Evolutionary conservation across 148 eudicot species (phyloP).

Genomic region (Heliosperma pusillum): DNA sequence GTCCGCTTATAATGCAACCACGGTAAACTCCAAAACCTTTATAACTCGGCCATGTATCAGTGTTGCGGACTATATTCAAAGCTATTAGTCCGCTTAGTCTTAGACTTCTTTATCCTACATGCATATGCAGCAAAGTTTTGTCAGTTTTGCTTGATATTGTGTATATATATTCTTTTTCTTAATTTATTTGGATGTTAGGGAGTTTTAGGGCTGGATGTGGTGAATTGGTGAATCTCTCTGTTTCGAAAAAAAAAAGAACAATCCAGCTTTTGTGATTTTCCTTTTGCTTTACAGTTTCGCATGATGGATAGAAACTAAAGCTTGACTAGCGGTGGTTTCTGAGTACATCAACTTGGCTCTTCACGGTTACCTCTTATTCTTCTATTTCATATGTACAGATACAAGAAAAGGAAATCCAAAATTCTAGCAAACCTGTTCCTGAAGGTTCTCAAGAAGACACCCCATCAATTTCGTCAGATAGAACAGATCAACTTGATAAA

Average conservation of each 20-base stretch:
- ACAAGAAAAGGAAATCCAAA: conserved; percentile 59
- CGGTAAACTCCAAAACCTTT: too few relatives aligned
- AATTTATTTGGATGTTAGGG: neutral
- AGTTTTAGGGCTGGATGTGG: neutral
- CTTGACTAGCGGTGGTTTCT: neutral
- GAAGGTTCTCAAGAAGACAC: conserved; percentile 51
- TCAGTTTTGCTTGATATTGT: neutral
- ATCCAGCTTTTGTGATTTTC: neutral
- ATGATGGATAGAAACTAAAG: neutral
- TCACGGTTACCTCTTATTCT: neutral
- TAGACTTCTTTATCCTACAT: neutral
- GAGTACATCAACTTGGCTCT: neutral
- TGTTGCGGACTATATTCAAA: too few relatives aligned
- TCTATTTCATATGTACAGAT: conserved; percentile 34
- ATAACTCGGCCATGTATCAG: too few relatives aligned
- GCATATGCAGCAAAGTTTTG: neutral
- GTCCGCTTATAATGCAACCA: neutral
- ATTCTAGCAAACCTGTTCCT: conserved; percentile 33
- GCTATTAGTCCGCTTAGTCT: neutral
- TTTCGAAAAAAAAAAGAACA: neutral
- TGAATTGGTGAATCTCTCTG: neutral
- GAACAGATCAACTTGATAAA: conserved; percentile 40
- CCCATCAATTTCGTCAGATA: conserved; percentile 31
- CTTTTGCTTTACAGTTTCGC: neutral
- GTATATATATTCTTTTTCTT: neutral